These are phyloP conservation scores for Sarcodon sp. DNA, from an alignment of 768 basidiomycete genomes.

Conservation along the genomic window DNA sequence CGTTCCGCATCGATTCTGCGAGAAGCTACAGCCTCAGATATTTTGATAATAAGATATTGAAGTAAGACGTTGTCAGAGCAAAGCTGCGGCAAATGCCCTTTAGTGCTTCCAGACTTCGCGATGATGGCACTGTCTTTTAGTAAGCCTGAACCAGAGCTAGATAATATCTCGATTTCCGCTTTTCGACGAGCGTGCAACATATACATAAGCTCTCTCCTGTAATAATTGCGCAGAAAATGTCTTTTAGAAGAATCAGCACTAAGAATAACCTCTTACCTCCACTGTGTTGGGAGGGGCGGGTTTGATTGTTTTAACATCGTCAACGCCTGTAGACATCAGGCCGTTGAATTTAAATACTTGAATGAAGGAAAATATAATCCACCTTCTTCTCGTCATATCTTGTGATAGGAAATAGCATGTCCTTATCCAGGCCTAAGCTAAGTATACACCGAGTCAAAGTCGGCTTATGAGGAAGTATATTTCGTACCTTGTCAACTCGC, in stretches of 20 bases:
- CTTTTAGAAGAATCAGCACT: constrained; percentile 1
- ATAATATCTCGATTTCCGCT: constrained; percentile 81
- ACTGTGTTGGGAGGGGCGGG: constrained; percentile 35
- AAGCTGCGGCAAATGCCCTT: neutral
- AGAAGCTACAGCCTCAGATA: constrained; percentile 4
- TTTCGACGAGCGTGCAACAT: constrained; percentile 79
- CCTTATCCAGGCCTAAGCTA: constrained; percentile 49
- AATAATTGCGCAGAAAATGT: neutral
- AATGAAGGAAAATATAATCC: constrained; percentile 1
- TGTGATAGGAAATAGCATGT: constrained; percentile 56
- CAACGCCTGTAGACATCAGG: constrained; percentile 33
- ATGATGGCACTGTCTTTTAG: neutral
- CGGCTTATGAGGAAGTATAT: neutral
- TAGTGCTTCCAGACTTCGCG: constrained; percentile 1
- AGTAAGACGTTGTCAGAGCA: constrained; percentile 4
- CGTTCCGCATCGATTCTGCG: neutral
- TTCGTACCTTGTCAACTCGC: constrained; percentile 51
- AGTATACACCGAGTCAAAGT: neutral
- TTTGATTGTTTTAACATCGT: constrained; percentile 39
- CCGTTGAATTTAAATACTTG: neutral
- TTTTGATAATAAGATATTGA: constrained; percentile 13
- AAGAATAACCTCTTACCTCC: constrained; percentile 39
- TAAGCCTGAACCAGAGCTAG: constrained; percentile 4
- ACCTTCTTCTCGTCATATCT: constrained; percentile 70
- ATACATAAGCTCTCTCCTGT: constrained; percentile 66